These are phyloP conservation scores for Straminergon stramineum DNA, from an alignment of 225 moss, liverwort and hornwort species.

Conservation along the genomic window DNA sequence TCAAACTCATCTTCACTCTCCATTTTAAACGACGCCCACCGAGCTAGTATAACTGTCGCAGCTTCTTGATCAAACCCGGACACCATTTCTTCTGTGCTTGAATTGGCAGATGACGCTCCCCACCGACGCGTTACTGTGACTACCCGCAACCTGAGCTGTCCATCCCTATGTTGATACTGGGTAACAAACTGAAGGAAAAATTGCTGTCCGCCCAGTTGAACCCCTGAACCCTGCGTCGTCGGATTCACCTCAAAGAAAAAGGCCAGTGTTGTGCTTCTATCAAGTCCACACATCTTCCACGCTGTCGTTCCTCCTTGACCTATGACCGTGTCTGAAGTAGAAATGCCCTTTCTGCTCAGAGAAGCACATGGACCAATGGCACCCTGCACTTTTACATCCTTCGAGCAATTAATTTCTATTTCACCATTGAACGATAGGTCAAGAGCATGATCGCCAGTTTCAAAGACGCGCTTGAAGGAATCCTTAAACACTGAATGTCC, in stretches of 20 bases:
- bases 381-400: constrained; percentile 96
- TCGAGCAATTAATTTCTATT: constrained; percentile 83
- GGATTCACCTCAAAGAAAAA: constrained; percentile 92
- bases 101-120: constrained; percentile 65
- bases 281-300: constrained; percentile 97
- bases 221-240: constrained; percentile 50
- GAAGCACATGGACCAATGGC: constrained; percentile 93
- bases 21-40: constrained; percentile 89
- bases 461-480: constrained; percentile 89
- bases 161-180: constrained; percentile 86
- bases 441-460: constrained; percentile 72
- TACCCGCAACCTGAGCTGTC: constrained; percentile 71
- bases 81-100: constrained; percentile 64
- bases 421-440: constrained; percentile 89
- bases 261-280: constrained; percentile 90
- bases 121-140: constrained; percentile 74
- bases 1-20: constrained; percentile 96
- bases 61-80: constrained; percentile 96
- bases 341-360: constrained; percentile 72
- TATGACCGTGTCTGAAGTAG: constrained; percentile 67
- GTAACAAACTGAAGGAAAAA: constrained; percentile 93
- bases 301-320: constrained; percentile 88
- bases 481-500: constrained; percentile 97
- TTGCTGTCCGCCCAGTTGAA: constrained; percentile 53
- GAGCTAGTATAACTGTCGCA: constrained; percentile 74